Base-by-base conservation (phyloP, 768 basidiomycete genomes). In the Suillus sp. region DNA sequence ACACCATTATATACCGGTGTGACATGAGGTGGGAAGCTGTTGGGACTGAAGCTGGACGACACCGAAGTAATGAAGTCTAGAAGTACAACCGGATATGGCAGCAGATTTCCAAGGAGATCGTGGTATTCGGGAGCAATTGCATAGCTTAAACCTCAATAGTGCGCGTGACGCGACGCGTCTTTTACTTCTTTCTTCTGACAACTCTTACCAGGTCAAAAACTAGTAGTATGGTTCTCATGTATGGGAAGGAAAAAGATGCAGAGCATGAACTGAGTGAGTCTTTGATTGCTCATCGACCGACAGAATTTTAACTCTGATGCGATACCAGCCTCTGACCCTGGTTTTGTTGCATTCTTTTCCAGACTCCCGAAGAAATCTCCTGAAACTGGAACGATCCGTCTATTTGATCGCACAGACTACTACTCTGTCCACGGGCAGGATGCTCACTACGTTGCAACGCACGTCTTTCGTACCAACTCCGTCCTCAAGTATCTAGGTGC, bases 401-500 rank as follows among this genome's bases (percentile, higher is more conserved):
- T 99, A 18, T 98, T 99, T 74, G 86, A 89, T 70, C 88, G 95
- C 30, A 84, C 82, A 69, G 87, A 91, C 18, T 98, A 84, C 76
- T 98, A 93, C 78, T 86, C 89, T n/a, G 89, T 88, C 1, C 94
- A 98, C 71, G 95, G 95, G 0, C 78, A 85, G 5, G 96, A 98
- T 74, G 96, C 96, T 0, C 78, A 47, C n/a, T 94, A 87, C 67
- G 86, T 96, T 66, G 96, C 96, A 5, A 81, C 86, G 22, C 84
- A 93, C 68, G 87, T 92, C 60, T 95, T 86, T 69, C 90, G 86
- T 62, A 99, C 97, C 2, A 91, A 93, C 69, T 90, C 93, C 1
- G 95, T 98, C 63, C 83, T 99, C 76, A 96, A 96, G 75, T 91
- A 93, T 72, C 86, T 97, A 47, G 96, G 96, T 7, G 71, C 77